Base-by-base conservation (phyloP, 2,329 filamentous ascomycete genomes). In the Colletotrichum musae region DNA sequence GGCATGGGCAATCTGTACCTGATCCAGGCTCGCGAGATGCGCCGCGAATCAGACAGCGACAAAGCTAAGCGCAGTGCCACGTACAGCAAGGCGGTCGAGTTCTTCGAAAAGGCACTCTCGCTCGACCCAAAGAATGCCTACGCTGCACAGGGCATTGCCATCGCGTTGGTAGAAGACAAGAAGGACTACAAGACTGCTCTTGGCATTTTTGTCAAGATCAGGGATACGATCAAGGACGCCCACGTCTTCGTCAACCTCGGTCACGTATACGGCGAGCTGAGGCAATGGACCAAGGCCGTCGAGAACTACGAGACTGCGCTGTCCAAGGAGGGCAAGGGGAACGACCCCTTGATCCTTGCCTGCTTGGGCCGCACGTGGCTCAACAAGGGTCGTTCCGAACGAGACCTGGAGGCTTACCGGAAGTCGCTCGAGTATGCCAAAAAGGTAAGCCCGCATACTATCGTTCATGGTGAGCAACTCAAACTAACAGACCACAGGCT, bases 1-100 rank as follows among this genome's bases (percentile, higher is more conserved):
- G 95, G 94, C 15, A 98, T 99, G 95, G 96, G 96, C 50, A 99
- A 99, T 78, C 85, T 99, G 78, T 92, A 95, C 74, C 87, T 99
- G 48, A 86, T 92, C 73, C 91, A 94, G 71, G 96, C 96, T 10
- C 91, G 96, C 74, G 97, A 99, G 80, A 98, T 98, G 94, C 93
- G 94, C 36, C 91, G 95, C 58, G 93, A 96, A 71, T 93, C 93
- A 0, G 96, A 98, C 9, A 87, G 91, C 69, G 95, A 99, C 70
- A 97, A 94, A 81, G 93, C 97, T 75, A 97, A 97, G 83, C 91
- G 95, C 61, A 93, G 92, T 66, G 93, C 92, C 74, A 92, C 91
- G 71, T 99, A 98, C 78, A 90, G 91, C 77, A 94, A 95, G 73
- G 95, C 96, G 0, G 95, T 98, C 12, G 97, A 99, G 78, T 99